Evolutionary conservation across 495 filamentous ascomycete species (phyloP).

Genomic region (Aspergillus homomorphus): DNA sequence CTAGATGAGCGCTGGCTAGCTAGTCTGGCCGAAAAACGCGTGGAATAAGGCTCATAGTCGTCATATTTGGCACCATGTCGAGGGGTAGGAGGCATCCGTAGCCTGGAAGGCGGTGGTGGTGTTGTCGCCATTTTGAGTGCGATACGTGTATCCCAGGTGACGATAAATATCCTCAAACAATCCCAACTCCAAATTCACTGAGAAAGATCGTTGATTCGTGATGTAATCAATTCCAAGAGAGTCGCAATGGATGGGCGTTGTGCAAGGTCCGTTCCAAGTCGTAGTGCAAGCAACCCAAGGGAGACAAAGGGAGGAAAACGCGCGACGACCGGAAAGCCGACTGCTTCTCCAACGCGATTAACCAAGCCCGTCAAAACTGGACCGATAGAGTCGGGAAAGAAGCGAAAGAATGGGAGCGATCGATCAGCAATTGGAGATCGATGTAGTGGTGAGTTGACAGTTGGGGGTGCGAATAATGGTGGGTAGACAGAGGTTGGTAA

Average conservation of each 20-base stretch:
- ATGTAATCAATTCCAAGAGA: slow-evolving; percentile 1
- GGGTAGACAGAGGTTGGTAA: background rate
- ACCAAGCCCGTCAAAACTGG: background rate
- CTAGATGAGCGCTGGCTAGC: slow-evolving; percentile 37
- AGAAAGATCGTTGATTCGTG: background rate
- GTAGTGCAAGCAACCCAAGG: slow-evolving; percentile 10
- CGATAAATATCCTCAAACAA: background rate
- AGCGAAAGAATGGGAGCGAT: background rate
- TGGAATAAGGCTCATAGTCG: slow-evolving; percentile 63
- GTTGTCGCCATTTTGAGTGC: slow-evolving; percentile 56
- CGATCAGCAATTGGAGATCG: background rate
- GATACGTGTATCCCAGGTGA: background rate
- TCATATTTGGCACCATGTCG: slow-evolving; percentile 66
- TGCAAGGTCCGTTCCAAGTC: background rate
- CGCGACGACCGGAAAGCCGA: slow-evolving; percentile 19
- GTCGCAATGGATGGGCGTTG: slow-evolving; percentile 1
- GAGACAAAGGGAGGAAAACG: slow-evolving; percentile 18
- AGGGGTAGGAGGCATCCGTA: slow-evolving; percentile 70
- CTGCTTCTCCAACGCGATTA: slow-evolving; percentile 1
- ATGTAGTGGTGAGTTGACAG: background rate
- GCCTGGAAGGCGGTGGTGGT: slow-evolving; percentile 57
- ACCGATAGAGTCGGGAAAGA: background rate
- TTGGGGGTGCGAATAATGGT: background rate
- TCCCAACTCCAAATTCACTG: slow-evolving; percentile 1
- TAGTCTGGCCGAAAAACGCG: slow-evolving; percentile 48